Base-by-base conservation (phyloP, 2,329 filamentous ascomycete genomes). In the Ceratocystis colombiana region DNA sequence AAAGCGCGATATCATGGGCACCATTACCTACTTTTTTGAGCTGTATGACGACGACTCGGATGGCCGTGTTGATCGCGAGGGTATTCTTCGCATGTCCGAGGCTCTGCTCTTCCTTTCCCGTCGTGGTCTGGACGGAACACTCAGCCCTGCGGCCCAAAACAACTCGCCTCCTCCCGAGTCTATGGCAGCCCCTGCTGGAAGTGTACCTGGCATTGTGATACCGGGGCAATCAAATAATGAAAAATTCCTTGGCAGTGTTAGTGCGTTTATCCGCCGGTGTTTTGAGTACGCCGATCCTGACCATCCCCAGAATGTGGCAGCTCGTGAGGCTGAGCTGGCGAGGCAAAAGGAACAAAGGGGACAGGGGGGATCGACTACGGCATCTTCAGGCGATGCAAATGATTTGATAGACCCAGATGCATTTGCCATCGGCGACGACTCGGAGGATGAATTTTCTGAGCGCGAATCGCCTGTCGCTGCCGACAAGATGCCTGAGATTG, bases 281-380 rank as follows among this genome's bases (percentile, higher is more conserved):
- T 99, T 99, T 70, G 94, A 99, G 76, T 99, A 99, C 73, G 94
- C 94, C 5, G 94, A 99, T 72, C 93, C 94, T 0, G 93, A 95
- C 72, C 87, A 89, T 69, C 86, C 88, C 1, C 80, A 82, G 73
- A 82, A 85, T 69, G 80, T 84, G 68, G 75, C 75, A 53, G 73
- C 76, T 8, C 74, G 75, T 46, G 65, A 67, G 33, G 46, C 46
- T 2, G 45, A 66, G 28, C 25, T 48, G 15, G 48, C 62, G 6
- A 46, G 59, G 41, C 59, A 53, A 45, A 37, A 46, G 41, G 20
- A 46, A 25, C 33, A 71, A 50, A 22, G 37, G 37, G 37, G 37
- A 41, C 37, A 7, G 8, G 3, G 10, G 37, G 8, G 25, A 62
- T 22, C 66, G 37, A 4, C 66, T 15, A 61, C 61, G 1, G 64